Base-by-base conservation (phyloP, 768 basidiomycete species). In the Zangia roseola region DNA sequence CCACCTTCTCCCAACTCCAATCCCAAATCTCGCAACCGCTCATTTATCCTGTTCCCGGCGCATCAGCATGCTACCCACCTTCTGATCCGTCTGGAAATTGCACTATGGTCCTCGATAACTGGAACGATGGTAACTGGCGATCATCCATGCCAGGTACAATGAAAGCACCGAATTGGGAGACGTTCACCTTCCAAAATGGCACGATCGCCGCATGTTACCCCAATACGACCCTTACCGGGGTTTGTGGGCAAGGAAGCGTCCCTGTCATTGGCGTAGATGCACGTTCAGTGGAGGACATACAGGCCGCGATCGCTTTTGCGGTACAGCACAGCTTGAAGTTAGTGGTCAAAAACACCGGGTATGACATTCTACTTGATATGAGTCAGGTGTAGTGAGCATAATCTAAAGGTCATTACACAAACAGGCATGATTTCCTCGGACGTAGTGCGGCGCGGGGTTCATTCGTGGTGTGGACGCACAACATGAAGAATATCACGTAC, bases 21-120 rank as follows among this genome's bases (percentile, higher is more conserved):
- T 55, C 60, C 4, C 60, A 70, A 42, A 42, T 80, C 23, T 77
- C 78, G 1, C 74, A 74, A 30, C 75, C 75, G 0, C 67, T 79
- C 25, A 41, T 80, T 7, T 57, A 65, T 16, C 78, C 77, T 0
- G 38, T 59, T 0, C 74, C 78, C 0, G 67, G 70, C 2, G 74
- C 71, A 3, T 66, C 66, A 1, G 62, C 68, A 1, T 79, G 76
- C 53, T 78, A 80, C 47, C 69, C 76, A 0, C 31, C 51, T 5
- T 55, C 57, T 0, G 40, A 65, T 19, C 67, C 71, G 1, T 70
- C 70, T 8, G 70, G 67, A 1, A 73, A 74, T 41, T 79, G 78
- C 53, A 56, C 64, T 0, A 66, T 61, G 0, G 65, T 73, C 20
- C 43, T 41, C 6, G 46, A 56, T 2, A 57, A 65, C 17, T 67